These are phyloP conservation scores for Candida golubevii DNA, from an alignment of 805 yeast genomes.

Conservation along the genomic window DNA sequence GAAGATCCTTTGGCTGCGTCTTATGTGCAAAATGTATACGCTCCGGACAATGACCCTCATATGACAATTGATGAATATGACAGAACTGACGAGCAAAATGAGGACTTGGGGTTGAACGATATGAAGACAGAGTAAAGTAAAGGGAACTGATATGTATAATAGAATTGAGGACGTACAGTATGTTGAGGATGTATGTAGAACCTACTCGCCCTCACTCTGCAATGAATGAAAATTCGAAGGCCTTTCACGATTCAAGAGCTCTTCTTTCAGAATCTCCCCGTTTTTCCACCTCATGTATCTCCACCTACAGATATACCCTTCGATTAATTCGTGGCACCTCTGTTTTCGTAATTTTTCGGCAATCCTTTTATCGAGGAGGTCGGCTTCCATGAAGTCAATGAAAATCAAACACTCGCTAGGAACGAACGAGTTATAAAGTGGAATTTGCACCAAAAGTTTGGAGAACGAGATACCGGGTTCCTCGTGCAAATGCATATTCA, in stretches of 20 bases:
- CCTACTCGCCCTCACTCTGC: too few relatives aligned
- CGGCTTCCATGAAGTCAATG: slow-evolving; percentile 63
- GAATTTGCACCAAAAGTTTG: slow-evolving; percentile 59
- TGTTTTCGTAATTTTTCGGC: slow-evolving; percentile 42
- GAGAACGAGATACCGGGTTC: slow-evolving; percentile 65
- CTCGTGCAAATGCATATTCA: slow-evolving; percentile 52
- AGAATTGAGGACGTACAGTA: neutral
- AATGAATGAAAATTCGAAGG: neutral
- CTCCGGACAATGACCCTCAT: slow-evolving; percentile 97
- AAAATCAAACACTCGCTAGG: slow-evolving; percentile 71
- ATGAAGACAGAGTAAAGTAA: slow-evolving; percentile 31
- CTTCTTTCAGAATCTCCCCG: slow-evolving; percentile 9
- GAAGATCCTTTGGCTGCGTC: slow-evolving; percentile 95
- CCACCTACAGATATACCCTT: slow-evolving; percentile 46
- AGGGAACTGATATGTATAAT: neutral
- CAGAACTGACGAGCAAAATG: slow-evolving; percentile 85
- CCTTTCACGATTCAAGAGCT: slow-evolving; percentile 3
- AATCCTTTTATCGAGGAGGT: slow-evolving; percentile 54
- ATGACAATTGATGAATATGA: slow-evolving; percentile 89
- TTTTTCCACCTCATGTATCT: slow-evolving; percentile 31
- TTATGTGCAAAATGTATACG: slow-evolving; percentile 95
- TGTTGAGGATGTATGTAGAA: too few relatives aligned
- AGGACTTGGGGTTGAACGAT: slow-evolving; percentile 77
- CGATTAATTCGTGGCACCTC: slow-evolving; percentile 43
- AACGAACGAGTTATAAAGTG: slow-evolving; percentile 72